Conservation (phyloP, 2,329 filamentous ascomycete species). For the Aspergillus pseudonomiae region DNA sequence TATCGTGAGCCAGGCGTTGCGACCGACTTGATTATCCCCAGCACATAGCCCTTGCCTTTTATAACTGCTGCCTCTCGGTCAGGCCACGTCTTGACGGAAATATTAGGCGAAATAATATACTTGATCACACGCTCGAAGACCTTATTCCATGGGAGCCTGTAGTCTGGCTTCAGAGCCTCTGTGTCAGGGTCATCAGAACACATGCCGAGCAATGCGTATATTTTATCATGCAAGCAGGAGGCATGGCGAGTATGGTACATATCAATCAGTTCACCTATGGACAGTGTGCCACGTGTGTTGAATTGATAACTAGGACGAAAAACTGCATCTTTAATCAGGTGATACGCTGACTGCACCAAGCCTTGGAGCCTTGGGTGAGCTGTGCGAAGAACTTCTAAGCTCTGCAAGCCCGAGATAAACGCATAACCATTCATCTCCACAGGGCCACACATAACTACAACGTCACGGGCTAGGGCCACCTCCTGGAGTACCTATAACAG, state of each 20-base stretch:
- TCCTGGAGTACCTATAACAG: not conserved
- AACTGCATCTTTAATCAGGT: not conserved
- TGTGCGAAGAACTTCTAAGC: not conserved
- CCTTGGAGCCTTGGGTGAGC: not conserved
- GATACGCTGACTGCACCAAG: not conserved
- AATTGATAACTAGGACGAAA: not conserved
- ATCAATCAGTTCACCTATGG: not conserved
- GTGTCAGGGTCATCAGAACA: not conserved
- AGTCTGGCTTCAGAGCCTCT: not conserved
- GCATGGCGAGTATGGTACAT: not conserved
- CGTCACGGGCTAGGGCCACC: not conserved
- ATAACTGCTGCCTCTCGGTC: not conserved
- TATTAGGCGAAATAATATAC: not conserved
- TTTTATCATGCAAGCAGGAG: not conserved
- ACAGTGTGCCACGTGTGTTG: not conserved
- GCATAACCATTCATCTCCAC: not conserved
- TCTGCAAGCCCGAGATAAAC: not conserved
- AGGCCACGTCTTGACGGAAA: not conserved
- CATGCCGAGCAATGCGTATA: not conserved
- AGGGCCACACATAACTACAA: not conserved
- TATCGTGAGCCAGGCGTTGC: not conserved
- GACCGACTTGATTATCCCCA: not conserved
- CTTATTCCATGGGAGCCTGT: not conserved
- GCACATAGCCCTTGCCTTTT: not conserved
- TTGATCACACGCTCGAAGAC: not conserved